Base-by-base conservation (phyloP, 163 green algal species). In the Chlorella variabilis region DNA sequence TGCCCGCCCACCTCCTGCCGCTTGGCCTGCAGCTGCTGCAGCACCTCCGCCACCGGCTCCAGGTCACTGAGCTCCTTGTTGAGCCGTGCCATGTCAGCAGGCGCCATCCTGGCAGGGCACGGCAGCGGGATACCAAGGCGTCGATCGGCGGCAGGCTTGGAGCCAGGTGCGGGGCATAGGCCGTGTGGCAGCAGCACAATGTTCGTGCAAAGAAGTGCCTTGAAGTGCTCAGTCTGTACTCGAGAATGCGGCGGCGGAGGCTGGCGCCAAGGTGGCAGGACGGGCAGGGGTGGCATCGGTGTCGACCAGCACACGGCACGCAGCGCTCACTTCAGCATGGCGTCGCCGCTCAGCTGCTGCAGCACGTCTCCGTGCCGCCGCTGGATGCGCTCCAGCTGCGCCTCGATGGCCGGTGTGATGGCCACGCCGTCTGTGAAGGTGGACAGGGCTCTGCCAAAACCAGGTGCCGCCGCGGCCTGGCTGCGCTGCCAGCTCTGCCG, bases 21-120 rank as follows among this genome's bases (percentile, higher is more conserved):
- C 42, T 31, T 29, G 4, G 51, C 66, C 4, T 33, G 58, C 51
- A 74, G 45, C 45, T 62, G 59, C 21, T 78, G n/a, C 62, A 85
- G 25, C n/a, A 79, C 78, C 27, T 82, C 71, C n/a, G 85, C 86
- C 15, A 90, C 75, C 4, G 74, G 83, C 63, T 87, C 73, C 21
- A 90, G 63, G 23, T 91, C 79, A 4, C 62, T 74, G 13, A 90
- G 42, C 63, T 91, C 88, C 70, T 85, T 80, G 63, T 88, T 86
- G 3, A 91, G 66, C 0, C 68, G n/a, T 7, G 81, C 77, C 42
- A 90, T 71, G 33, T 90, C 81, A 42, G 85, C 56, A 8, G 65
- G 84, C 3, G 39, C 29, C 51, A 91, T 69, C 51, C 73, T 59
- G 34, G 45, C n/a, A 18, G 74, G 29, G 15, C 3, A 23, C n/a